Evolutionary conservation across 768 basidiomycete species (phyloP).

Genomic region (Russula sp.): DNA sequence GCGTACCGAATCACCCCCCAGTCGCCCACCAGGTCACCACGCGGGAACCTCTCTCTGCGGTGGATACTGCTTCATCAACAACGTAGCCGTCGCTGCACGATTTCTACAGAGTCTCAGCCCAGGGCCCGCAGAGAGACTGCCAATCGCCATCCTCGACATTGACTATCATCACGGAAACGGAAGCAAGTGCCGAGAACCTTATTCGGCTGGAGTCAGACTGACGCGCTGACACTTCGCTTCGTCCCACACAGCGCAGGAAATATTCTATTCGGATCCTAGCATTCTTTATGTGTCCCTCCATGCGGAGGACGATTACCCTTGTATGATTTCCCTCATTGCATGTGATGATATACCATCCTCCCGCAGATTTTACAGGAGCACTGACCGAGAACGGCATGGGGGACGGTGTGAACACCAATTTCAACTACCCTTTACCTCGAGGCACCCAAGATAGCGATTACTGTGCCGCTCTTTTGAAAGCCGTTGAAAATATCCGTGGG

Average conservation of each 20-base stretch:
- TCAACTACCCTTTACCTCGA: constrained; percentile 31
- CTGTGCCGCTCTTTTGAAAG: constrained; percentile 25
- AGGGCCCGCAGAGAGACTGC: neutral
- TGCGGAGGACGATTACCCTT: constrained; percentile 32
- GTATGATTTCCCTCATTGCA: constrained; percentile 21
- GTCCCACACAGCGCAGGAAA: constrained; percentile 27
- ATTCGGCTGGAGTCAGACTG: neutral
- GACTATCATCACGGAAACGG: constrained; percentile 38
- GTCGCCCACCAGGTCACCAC: constrained; percentile 34
- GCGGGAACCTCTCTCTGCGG: constrained; percentile 30
- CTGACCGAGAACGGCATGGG: constrained; percentile 28
- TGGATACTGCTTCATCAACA: constrained; percentile 35
- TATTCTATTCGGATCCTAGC: constrained; percentile 30
- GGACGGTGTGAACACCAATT: constrained; percentile 26
- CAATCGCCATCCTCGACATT: constrained; percentile 32
- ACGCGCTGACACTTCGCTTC: neutral
- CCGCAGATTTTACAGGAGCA: constrained; percentile 31
- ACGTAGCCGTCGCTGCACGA: constrained; percentile 31
- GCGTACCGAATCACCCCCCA: neutral
- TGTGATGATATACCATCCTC: neutral
- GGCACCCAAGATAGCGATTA: constrained; percentile 29
- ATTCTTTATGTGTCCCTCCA: constrained; percentile 34
- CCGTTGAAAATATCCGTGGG: constrained; percentile 19
- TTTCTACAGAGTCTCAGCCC: constrained; percentile 24
- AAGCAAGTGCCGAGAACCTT: constrained; percentile 11